Base-by-base conservation (phyloP, 768 basidiomycete species). In the Termitomyces sp. region DNA sequence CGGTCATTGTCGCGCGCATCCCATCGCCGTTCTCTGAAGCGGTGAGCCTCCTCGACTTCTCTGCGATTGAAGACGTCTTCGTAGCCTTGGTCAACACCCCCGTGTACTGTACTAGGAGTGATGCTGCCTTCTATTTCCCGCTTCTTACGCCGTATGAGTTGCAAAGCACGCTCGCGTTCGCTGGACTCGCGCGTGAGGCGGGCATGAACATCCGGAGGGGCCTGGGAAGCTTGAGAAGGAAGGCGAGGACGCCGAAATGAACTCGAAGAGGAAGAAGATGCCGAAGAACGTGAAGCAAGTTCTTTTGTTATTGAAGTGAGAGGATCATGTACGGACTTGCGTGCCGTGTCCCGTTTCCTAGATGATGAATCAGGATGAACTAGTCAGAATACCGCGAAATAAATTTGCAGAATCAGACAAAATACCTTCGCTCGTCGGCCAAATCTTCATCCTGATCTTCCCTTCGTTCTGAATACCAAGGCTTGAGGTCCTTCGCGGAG, bases 161-260 rank as follows among this genome's bases (percentile, higher is more conserved):
- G 88, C n/a, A 83, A 72, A 0, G 91, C 90, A 0, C 91, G 84
- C 64, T 87, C 81, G 4, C 89, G 82, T 69, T 93, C 91, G 1
- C 86, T 81, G 0, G 85, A 83, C 71, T 93, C 91, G 30, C 91
- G 85, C n/a, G 73, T 74, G 9, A 90, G 72, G 3, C 91, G 85
- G 6, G 81, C 82, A 31, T 80, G 78, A 0, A 83, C 77, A 57
- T 81, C 78, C 0, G 78, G 72, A 15, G 72, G 74, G 37, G 69
- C 67, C 54, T 69, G 70, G 46, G 65, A n/a, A 18, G 62, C 60
- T 44, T 63, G 31, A 54, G 64, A 58, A 39, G 71, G 53, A 30
- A 59, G 54, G 53, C 52, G 63, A 42, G 58, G 44, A 49, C 61
- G 60, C 50, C 58, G 72, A 55, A 50, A 60, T 44, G 57, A 55